Conservation (phyloP, 768 basidiomycete species). For the Phylloporus sp. region DNA sequence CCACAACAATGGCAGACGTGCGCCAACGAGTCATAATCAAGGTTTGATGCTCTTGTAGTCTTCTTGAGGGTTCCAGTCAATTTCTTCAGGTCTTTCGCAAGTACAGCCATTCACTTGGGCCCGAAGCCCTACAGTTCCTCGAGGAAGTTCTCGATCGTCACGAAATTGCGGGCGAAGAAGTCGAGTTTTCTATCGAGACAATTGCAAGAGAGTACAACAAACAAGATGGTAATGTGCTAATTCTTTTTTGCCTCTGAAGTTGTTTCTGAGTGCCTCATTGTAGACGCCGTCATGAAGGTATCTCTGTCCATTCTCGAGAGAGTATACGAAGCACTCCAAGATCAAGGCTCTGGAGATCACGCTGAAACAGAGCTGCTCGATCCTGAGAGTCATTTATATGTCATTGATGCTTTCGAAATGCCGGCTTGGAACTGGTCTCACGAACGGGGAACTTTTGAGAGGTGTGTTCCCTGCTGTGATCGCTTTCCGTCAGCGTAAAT, state of each 20-base stretch:
- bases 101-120: constrained; percentile 82
- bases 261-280: constrained; percentile 1
- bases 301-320: constrained; percentile 61
- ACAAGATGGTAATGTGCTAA: constrained; percentile 63
- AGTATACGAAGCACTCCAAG: constrained; percentile 73
- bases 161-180: constrained; percentile 64
- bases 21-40: constrained; percentile 44
- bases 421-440: constrained; percentile 89
- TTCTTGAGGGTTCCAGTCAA: not conserved
- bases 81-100: constrained; percentile 71
- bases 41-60: constrained; percentile 20
- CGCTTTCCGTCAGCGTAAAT: constrained; percentile 6
- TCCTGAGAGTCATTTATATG: constrained; percentile 73
- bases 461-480: constrained; percentile 42
- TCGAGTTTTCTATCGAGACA: constrained; percentile 73
- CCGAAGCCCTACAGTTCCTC: constrained; percentile 68
- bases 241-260: not conserved
- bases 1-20: constrained; percentile 32
- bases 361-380: constrained; percentile 65
- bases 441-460: constrained; percentile 84
- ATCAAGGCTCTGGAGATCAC: constrained; percentile 46
- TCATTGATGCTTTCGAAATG: constrained; percentile 94
- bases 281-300: constrained; percentile 83
- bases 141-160: constrained; percentile 70
- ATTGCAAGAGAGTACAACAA: constrained; percentile 86